These are phyloP conservation scores for Magnolia changhungtana DNA, from an alignment of 164 flowering plant genomes.

Conservation along the genomic window DNA sequence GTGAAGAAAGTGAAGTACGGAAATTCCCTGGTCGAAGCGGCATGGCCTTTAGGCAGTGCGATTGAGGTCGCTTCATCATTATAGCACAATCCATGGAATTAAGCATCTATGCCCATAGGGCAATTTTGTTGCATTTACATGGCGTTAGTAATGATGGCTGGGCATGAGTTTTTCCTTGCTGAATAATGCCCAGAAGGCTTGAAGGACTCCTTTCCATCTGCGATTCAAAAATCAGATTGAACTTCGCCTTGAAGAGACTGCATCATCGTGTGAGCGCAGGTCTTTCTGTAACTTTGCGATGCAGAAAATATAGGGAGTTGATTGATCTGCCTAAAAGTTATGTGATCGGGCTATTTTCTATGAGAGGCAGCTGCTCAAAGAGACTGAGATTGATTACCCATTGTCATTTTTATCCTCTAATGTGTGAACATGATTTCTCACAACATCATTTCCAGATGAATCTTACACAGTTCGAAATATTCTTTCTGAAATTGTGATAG, in stretches of 20 bases:
- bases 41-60: conserved; percentile 98
- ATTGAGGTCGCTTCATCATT: conserved; percentile 70
- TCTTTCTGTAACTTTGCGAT: not conserved
- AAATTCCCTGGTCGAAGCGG: conserved; percentile 74
- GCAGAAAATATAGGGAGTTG: not conserved
- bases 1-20: conserved; percentile 73
- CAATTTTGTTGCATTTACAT: not conserved
- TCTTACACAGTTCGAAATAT: not conserved
- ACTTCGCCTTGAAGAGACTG: not conserved
- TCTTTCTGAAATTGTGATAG: not conserved
- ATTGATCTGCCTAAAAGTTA: too few relatives aligned
- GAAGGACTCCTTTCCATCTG: not conserved
- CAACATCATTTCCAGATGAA: too few relatives aligned
- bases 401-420: conserved; percentile 1
- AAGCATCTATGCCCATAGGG: not conserved
- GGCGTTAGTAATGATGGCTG: not conserved
- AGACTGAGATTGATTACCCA: not conserved
- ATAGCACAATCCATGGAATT: not conserved
- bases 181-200: conserved; percentile 5
- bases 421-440: not conserved
- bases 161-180: not conserved
- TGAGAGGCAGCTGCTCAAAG: too few relatives aligned
- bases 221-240: not conserved
- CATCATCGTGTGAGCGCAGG: not conserved
- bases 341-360: too few relatives aligned